Evolutionary conservation across 2,329 filamentous ascomycete genomes (phyloP).

Genomic region (Lojkania enalia): DNA sequence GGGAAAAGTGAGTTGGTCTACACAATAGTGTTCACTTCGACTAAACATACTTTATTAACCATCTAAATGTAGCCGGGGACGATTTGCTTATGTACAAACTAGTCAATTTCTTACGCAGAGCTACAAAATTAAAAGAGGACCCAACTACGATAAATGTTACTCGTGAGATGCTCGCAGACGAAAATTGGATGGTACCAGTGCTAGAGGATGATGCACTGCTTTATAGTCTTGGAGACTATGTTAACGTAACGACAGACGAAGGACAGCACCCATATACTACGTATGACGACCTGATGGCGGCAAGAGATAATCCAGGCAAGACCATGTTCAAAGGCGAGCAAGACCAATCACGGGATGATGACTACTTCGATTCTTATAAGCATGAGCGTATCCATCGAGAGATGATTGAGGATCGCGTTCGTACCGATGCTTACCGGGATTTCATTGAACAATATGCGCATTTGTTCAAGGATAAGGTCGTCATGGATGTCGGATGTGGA

Average conservation of each 20-base stretch:
- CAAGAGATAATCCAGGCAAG: slow-evolving; percentile 41
- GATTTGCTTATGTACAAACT: slow-evolving; percentile 40
- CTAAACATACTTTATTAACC: too few species aligned
- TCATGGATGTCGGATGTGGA: slow-evolving; percentile 87
- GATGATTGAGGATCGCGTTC: slow-evolving; percentile 88
- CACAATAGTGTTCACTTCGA: neutral
- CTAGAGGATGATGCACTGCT: slow-evolving; percentile 88
- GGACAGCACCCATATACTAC: slow-evolving; percentile 38
- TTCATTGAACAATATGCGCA: slow-evolving; percentile 93
- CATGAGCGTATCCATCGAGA: slow-evolving; percentile 82
- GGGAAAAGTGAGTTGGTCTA: neutral
- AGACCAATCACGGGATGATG: slow-evolving; percentile 61
- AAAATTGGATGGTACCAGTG: slow-evolving; percentile 79
- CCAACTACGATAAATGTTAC: slow-evolving; percentile 58
- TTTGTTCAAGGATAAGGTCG: slow-evolving; percentile 80
- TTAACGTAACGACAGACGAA: slow-evolving; percentile 9
- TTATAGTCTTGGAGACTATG: slow-evolving; percentile 81
- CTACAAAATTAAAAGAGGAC: slow-evolving; percentile 40
- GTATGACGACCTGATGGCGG: slow-evolving; percentile 46
- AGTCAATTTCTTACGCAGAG: slow-evolving; percentile 54
- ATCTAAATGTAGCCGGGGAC: slow-evolving; percentile 11
- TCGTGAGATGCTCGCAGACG: slow-evolving; percentile 67
- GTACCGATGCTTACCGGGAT: slow-evolving; percentile 90
- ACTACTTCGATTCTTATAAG: slow-evolving; percentile 68
- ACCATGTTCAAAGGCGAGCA: slow-evolving; percentile 43